A percentile compares a stretch with the other conserved stretches of the same genome.
phyloP scores from a whole-genome alignment of 2,329 filamentous ascomycete genomes.

The Gremmenia infestans region DNA sequence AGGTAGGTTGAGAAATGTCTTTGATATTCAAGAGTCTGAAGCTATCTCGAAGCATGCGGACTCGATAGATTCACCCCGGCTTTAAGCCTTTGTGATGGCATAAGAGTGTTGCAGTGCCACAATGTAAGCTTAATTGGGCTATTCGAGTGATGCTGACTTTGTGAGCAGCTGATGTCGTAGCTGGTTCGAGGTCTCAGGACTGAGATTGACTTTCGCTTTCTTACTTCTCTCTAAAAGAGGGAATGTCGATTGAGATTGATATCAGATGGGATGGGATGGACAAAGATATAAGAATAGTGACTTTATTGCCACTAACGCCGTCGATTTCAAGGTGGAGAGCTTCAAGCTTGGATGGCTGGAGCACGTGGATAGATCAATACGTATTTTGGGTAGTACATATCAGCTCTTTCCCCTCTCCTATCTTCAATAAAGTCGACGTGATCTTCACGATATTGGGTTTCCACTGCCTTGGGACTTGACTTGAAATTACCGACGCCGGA shows the following conservation, averaged over 20 bases:
- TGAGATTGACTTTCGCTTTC: background rate
- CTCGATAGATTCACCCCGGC: background rate
- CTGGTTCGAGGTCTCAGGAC: background rate
- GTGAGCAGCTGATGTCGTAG: background rate
- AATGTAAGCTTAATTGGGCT: slow-evolving; percentile 4
- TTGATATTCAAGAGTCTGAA: background rate
- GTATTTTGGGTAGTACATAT: slow-evolving; percentile 8
- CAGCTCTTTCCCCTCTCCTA: slow-evolving; percentile 6
- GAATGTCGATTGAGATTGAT: background rate
- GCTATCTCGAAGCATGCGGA: background rate
- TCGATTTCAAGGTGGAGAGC: background rate
- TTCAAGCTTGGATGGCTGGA: background rate
- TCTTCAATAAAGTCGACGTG: slow-evolving; percentile 9
- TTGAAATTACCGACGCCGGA: slow-evolving; percentile 19
- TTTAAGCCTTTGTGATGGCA: background rate
- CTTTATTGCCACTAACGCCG: slow-evolving; percentile 2
- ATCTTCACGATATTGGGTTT: slow-evolving; percentile 17
- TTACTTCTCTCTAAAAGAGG: background rate
- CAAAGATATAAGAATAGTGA: slow-evolving; percentile 2
- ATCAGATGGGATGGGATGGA: background rate
- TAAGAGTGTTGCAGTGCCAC: background rate
- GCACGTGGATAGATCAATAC: slow-evolving; percentile 1
- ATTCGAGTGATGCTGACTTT: background rate
- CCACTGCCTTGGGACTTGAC: slow-evolving; percentile 17
- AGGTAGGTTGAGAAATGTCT: background rate